phyloP scores from a whole-genome alignment of 2,329 filamentous ascomycete genomes.

The Fusarium brevicatenulatum region DNA sequence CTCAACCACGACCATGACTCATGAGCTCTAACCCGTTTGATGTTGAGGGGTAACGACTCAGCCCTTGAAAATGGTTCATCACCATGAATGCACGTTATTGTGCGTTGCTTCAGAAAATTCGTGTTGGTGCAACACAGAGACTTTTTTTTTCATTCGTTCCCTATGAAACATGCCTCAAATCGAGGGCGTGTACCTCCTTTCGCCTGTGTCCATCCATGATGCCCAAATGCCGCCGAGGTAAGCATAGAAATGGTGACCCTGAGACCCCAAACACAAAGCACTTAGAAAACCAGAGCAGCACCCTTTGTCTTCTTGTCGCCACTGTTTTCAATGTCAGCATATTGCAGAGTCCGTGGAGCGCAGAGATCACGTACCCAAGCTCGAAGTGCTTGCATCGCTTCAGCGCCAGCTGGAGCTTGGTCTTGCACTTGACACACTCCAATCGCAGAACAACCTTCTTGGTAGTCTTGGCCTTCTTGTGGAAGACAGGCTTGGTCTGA shows the following conservation, averaged over 20 bases:
- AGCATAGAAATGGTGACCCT: conserved; percentile 54
- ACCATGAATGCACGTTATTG: conserved; percentile 9
- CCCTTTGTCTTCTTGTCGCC: conserved; percentile 99
- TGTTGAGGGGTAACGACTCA: conserved; percentile 14
- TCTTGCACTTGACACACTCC: conserved; percentile 98
- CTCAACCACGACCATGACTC: conserved; percentile 5
- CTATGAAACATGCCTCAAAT: conserved; percentile 57
- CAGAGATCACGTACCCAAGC: conserved; percentile 78
- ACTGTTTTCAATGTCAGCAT: conserved; percentile 67
- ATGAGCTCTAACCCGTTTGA: background rate
- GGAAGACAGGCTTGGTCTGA: conserved; percentile 99
- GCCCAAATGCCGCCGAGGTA: conserved; percentile 57
- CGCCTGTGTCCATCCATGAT: conserved; percentile 63
- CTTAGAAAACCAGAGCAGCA: conserved; percentile 99
- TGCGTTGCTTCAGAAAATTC: conserved; percentile 19
- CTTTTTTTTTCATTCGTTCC: conserved; percentile 53
- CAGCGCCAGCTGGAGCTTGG: conserved; percentile 95
- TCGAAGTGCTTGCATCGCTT: conserved; percentile 99
- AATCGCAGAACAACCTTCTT: conserved; percentile 99
- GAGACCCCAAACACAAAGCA: conserved; percentile 59
- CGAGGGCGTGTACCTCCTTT: conserved; percentile 59
- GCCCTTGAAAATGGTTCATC: background rate
- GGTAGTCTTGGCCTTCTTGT: conserved; percentile 99
- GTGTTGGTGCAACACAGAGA: conserved; percentile 44
- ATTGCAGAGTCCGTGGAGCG: background rate